Conservation (phyloP, 2,329 filamentous ascomycete genomes). For the Hypoxylon sp. region DNA sequence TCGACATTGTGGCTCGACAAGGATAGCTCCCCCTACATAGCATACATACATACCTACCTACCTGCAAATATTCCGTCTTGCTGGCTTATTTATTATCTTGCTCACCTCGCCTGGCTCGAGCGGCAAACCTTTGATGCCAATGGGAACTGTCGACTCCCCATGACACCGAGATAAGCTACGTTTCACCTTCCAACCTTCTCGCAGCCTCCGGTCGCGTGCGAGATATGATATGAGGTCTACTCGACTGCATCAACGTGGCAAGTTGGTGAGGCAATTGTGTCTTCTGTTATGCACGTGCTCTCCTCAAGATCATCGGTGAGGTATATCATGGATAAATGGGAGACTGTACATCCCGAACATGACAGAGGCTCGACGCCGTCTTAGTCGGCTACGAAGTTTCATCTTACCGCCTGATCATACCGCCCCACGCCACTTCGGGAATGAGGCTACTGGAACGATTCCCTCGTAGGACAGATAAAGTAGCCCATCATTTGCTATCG, state of each 20-base stretch:
- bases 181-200: slow-evolving; percentile 23
- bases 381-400: background rate
- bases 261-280: slow-evolving; percentile 15
- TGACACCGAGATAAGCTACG: slow-evolving; percentile 21
- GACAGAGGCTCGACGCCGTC: slow-evolving; percentile 1
- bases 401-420: background rate
- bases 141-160: slow-evolving; percentile 2
- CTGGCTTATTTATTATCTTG: slow-evolving; percentile 28
- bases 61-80: slow-evolving; percentile 9
- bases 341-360: background rate
- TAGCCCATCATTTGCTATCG: background rate
- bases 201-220: slow-evolving; percentile 18
- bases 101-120: slow-evolving; percentile 28
- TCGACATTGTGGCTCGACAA: slow-evolving; percentile 12
- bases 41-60: background rate
- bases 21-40: slow-evolving; percentile 8
- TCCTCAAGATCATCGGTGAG: slow-evolving; percentile 8
- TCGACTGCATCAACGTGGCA: slow-evolving; percentile 12
- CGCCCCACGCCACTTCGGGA: background rate
- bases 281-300: slow-evolving; percentile 7
- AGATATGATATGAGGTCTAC: slow-evolving; percentile 16
- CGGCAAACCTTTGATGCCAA: slow-evolving; percentile 23
- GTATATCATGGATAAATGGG: slow-evolving; percentile 4
- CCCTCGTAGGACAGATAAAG: background rate
- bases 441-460: background rate